phyloP scores from a whole-genome alignment of 1,284 basidiomycete species.

The Ganoderma resinaceum region DNA sequence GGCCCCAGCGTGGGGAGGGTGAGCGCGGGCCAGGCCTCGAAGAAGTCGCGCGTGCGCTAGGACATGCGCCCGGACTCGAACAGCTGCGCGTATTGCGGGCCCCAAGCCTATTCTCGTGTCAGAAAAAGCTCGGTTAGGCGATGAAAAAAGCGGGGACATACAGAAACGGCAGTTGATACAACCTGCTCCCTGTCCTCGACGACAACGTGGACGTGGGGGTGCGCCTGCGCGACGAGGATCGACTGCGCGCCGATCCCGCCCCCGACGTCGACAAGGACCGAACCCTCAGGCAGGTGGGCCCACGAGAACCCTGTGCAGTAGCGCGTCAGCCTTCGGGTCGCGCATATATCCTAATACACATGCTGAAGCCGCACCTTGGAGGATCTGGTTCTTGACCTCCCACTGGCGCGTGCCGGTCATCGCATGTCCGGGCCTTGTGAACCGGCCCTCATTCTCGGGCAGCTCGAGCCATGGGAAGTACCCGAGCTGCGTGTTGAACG shows the following conservation, averaged over 20 bases:
- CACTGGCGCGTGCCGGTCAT: slow-evolving; percentile 37
- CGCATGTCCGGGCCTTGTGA: slow-evolving; percentile 34
- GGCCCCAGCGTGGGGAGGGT: slow-evolving; percentile 7
- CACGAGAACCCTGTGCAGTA: slow-evolving; percentile 71
- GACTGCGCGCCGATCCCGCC: slow-evolving; percentile 76
- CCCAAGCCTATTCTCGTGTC: slow-evolving; percentile 31
- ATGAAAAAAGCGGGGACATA: neutral
- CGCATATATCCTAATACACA: too few species aligned
- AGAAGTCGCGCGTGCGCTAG: slow-evolving; percentile 66
- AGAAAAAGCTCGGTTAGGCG: neutral
- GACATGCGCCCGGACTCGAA: slow-evolving; percentile 34
- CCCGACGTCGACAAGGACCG: slow-evolving; percentile 72
- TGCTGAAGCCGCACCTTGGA: slow-evolving; percentile 23
- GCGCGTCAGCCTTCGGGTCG: neutral
- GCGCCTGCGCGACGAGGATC: slow-evolving; percentile 67
- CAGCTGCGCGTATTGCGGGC: slow-evolving; percentile 29
- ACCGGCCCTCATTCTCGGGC: slow-evolving; percentile 32
- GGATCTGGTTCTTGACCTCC: slow-evolving; percentile 33
- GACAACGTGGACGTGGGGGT: slow-evolving; percentile 60
- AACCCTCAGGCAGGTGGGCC: slow-evolving; percentile 55
- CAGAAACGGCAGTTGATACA: slow-evolving; percentile 55
- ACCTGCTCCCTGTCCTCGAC: slow-evolving; percentile 73
- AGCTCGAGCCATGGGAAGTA: slow-evolving; percentile 38
- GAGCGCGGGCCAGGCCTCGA: slow-evolving; percentile 46
- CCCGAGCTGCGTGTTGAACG: slow-evolving; percentile 33